Percentiles rank a stretch among this genome's conserved stretches.
phyloP scores from a whole-genome alignment of 2,329 filamentous ascomycete genomes.

The Aaosphaeria pasadenensis region DNA sequence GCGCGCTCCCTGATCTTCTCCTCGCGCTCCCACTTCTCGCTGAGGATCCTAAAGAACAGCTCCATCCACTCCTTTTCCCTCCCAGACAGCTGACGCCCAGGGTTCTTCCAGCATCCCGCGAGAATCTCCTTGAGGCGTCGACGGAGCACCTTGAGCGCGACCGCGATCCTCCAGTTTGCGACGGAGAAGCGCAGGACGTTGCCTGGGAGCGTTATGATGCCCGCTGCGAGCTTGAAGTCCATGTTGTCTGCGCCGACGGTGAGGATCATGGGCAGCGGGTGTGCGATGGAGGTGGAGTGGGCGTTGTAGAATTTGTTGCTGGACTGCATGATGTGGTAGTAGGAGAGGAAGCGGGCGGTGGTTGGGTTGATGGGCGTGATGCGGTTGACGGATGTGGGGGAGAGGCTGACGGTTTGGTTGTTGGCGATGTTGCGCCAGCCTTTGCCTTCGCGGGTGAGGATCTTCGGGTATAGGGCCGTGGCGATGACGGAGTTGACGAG shows the following conservation, averaged over 20 bases:
- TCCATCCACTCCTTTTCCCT: constrained; percentile 44
- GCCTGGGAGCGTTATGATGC: constrained; percentile 81
- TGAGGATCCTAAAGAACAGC: constrained; percentile 28
- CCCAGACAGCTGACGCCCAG: constrained; percentile 37
- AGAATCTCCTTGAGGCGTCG: constrained; percentile 72
- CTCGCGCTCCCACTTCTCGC: constrained; percentile 28
- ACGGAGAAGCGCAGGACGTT: constrained; percentile 82
- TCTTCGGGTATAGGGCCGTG: constrained; percentile 94
- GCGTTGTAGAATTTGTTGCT: constrained; percentile 82
- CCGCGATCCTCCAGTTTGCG: constrained; percentile 84
- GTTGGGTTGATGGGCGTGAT: constrained; percentile 38
- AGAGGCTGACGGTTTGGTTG: constrained; percentile 84
- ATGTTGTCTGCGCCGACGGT: constrained; percentile 75
- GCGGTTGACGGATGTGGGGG: constrained; percentile 88
- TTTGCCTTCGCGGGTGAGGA: constrained; percentile 79
- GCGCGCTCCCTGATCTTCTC: constrained; percentile 28
- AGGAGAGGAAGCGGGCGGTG: constrained; percentile 75
- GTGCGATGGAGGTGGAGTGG: constrained; percentile 65
- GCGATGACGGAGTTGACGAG: constrained; percentile 80
- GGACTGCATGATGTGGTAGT: constrained; percentile 96
- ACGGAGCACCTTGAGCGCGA: constrained; percentile 81
- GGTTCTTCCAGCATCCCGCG: constrained; percentile 63
- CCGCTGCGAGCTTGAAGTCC: constrained; percentile 85
- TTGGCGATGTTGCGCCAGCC: constrained; percentile 89
- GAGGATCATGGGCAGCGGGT: constrained; percentile 69